Percentiles rank a stretch among this genome's conserved stretches.
phyloP scores from a whole-genome alignment of 2,329 filamentous ascomycete genomes.

The Claviceps capensis region DNA sequence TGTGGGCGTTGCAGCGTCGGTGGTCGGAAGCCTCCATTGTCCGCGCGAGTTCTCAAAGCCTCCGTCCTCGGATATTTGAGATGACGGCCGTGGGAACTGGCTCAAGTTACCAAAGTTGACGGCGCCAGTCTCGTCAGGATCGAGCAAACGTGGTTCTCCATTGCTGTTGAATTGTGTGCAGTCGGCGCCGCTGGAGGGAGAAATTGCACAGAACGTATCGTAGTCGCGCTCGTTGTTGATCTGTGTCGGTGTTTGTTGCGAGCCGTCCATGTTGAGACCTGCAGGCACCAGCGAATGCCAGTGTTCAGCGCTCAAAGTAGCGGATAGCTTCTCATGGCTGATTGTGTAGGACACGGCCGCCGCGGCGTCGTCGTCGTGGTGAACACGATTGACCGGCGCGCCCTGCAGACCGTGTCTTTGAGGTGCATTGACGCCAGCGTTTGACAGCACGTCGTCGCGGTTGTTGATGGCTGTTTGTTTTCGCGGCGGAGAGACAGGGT shows the following conservation, averaged over 20 bases:
- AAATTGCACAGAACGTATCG: constrained; percentile 24
- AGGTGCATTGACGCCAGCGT: not conserved
- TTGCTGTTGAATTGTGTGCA: constrained; percentile 15
- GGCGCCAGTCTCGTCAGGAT: constrained; percentile 36
- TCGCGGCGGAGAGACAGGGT: constrained; percentile 1
- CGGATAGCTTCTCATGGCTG: constrained; percentile 9
- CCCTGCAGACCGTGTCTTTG: constrained; percentile 1
- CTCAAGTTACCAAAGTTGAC: constrained; percentile 30
- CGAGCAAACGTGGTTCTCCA: constrained; percentile 23
- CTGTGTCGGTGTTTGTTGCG: constrained; percentile 41
- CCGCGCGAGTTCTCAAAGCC: constrained; percentile 25
- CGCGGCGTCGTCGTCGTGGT: not conserved
- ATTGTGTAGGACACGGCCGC: not conserved
- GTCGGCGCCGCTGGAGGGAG: constrained; percentile 16
- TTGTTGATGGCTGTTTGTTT: constrained; percentile 3
- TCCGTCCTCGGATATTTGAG: constrained; percentile 28
- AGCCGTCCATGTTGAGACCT: constrained; percentile 25
- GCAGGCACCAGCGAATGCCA: not conserved
- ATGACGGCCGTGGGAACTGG: constrained; percentile 22
- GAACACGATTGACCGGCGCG: constrained; percentile 1
- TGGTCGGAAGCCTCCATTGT: constrained; percentile 21
- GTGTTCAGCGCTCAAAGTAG: not conserved
- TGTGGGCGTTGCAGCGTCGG: constrained; percentile 23
- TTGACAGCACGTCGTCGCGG: constrained; percentile 3
- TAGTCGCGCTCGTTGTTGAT: constrained; percentile 44